These are phyloP conservation scores for Lizonia empirigonia DNA, from an alignment of 2,329 filamentous ascomycete genomes.

Conservation along the genomic window DNA sequence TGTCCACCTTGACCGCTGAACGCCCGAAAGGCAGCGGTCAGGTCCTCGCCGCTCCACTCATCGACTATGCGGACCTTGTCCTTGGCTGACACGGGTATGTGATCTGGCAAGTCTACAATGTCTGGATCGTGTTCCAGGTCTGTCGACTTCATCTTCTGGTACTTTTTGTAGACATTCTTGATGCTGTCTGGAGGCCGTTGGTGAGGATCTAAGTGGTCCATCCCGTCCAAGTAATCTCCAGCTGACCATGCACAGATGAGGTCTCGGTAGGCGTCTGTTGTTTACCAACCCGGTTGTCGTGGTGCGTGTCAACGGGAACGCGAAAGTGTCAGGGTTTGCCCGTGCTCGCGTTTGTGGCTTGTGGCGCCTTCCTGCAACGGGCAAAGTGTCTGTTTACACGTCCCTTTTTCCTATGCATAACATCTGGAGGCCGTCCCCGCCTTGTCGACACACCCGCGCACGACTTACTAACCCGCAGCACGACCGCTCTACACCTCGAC, in stretches of 20 bases:
- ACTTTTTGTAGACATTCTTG: constrained; percentile 75
- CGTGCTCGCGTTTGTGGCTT: constrained; percentile 29
- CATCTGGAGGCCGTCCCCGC: constrained; percentile 24
- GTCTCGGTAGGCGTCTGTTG: neutral
- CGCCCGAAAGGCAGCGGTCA: constrained; percentile 31
- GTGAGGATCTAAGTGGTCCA: constrained; percentile 68
- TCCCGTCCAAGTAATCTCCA: no score
- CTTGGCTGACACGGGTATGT: constrained; percentile 36
- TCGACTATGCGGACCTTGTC: constrained; percentile 31
- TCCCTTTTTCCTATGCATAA: constrained; percentile 30
- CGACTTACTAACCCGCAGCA: constrained; percentile 38
- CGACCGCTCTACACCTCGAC: neutral
- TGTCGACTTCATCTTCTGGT: constrained; percentile 62
- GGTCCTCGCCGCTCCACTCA: constrained; percentile 21
- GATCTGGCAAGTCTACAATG: constrained; percentile 49
- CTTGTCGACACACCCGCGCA: constrained; percentile 11
- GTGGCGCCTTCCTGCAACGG: constrained; percentile 27
- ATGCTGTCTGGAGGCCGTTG: constrained; percentile 75
- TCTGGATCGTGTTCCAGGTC: constrained; percentile 57
- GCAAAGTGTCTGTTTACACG: constrained; percentile 30
- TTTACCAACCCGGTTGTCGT: neutral
- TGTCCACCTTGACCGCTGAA: constrained; percentile 28
- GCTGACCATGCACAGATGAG: no score
- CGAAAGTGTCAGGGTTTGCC: constrained; percentile 16
- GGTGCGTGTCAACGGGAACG: constrained; percentile 1